phyloP scores from a whole-genome alignment of 306 rosid species.

The Casuarina equisetifolia region DNA sequence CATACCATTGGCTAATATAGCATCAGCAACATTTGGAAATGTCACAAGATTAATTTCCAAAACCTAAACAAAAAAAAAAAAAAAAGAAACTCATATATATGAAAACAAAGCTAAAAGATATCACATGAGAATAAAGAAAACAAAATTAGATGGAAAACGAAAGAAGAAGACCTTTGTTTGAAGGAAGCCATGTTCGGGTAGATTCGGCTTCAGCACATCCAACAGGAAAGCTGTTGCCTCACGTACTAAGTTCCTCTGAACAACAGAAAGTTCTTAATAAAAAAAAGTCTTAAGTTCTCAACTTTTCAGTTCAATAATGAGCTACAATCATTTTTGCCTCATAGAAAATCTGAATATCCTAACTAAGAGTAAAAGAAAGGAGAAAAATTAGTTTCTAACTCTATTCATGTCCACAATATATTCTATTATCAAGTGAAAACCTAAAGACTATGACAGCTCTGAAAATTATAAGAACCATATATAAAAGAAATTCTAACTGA shows the following conservation, averaged over 20 bases:
- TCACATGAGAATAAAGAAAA: not conserved
- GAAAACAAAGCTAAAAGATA: slow-evolving; percentile 7
- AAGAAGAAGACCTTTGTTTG: slow-evolving; percentile 71
- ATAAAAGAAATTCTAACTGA: not conserved
- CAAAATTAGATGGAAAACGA: not conserved
- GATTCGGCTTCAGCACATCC: slow-evolving; percentile 95
- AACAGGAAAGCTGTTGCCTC: slow-evolving; percentile 98
- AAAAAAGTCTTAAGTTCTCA: not conserved
- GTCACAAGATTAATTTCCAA: slow-evolving; percentile 95
- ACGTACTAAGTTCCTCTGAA: slow-evolving; percentile 92
- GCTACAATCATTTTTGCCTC: not conserved
- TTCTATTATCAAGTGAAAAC: not conserved
- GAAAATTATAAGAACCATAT: not conserved
- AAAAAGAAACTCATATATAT: not conserved
- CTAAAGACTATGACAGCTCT: not conserved
- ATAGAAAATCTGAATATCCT: not conserved
- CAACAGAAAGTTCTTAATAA: not conserved
- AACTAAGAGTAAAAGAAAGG: not conserved
- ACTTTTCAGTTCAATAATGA: not conserved
- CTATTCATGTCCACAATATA: not conserved
- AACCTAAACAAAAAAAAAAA: slow-evolving; percentile 50
- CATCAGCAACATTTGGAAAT: slow-evolving; percentile 97
- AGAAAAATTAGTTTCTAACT: not conserved
- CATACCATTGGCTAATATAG: slow-evolving; percentile 98
- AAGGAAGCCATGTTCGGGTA: slow-evolving; percentile 89